Evolutionary conservation across 2,329 filamentous ascomycete genomes (phyloP).

Genomic region (Cercospora beticola): DNA sequence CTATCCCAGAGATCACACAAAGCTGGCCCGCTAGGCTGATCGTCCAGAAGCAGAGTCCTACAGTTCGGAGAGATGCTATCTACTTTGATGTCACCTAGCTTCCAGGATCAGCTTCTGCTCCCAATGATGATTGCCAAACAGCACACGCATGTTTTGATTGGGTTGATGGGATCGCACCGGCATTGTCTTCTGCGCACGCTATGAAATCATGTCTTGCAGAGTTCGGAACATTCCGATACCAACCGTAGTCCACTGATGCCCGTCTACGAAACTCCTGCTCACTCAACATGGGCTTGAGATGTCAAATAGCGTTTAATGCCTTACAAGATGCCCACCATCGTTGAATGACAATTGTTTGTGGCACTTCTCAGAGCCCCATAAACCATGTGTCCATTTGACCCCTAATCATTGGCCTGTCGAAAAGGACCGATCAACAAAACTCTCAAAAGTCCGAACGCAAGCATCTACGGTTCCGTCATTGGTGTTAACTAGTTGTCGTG

Average conservation of each 20-base stretch:
- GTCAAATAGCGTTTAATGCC: too few relatives aligned
- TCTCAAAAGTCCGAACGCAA: too few relatives aligned
- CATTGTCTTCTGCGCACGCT: not conserved
- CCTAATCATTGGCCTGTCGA: too few relatives aligned
- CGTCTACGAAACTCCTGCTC: not conserved
- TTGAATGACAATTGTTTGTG: too few relatives aligned
- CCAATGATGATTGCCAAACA: not conserved
- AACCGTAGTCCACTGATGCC: not conserved
- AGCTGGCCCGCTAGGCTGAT: not conserved
- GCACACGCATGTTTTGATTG: not conserved
- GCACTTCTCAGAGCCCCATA: too few relatives aligned
- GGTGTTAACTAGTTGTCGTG: too few relatives aligned
- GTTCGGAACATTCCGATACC: not conserved
- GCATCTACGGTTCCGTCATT: too few relatives aligned
- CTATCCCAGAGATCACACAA: not conserved
- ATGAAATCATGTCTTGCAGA: not conserved
- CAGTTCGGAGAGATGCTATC: not conserved
- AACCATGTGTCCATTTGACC: too few relatives aligned
- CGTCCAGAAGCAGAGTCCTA: not conserved
- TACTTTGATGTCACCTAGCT: not conserved
- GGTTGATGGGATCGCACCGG: not conserved
- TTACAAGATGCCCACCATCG: too few relatives aligned
- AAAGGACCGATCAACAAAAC: too few relatives aligned
- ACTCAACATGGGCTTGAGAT: too few relatives aligned
- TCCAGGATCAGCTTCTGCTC: not conserved